Base-by-base conservation (phyloP, 2,329 filamentous ascomycete species). In the Emericellopsis cladophorae region DNA sequence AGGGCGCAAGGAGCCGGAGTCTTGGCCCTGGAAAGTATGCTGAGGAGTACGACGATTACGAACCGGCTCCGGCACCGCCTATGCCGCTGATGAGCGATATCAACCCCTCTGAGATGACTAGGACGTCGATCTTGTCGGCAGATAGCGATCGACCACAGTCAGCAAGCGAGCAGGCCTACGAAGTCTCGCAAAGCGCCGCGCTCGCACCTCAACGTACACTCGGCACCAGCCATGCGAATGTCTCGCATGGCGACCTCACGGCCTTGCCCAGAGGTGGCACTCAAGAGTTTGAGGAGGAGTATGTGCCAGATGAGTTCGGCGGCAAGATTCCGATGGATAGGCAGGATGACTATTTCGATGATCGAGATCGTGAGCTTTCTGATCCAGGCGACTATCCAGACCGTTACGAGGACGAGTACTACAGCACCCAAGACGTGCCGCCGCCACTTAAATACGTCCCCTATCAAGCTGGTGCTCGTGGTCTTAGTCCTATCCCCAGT, bases 1-100 rank as follows among this genome's bases (percentile, higher is more conserved):
- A 76, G 46, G 64, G 64, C 4, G 56, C 66, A 7, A 51, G 51
- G 57, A 74, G 54, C 43, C 58, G 61, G 34, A 67, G 64, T 26
- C 57, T 68, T 9, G 64, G 60, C 7, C 58, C 60, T 14, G 67
- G 71, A 34, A 61, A 59, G 37, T 65, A 66, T 44, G 55, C 56
- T 1, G 70, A 75, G 11, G 70, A 71, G 10, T 67, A 70, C 32
- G 66, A 73, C 2, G 65, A 74, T 44, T 70, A 76, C 40, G 67
- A 78, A 16, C 45, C 42, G 38, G 74, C 84, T 12, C 67, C 67
- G 9, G 59, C 62, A 5, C 82, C 88, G 7, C 85, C 85, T 6
- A 87, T 95, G 81, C 90, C 90, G 3, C 71, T 95, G 46, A 81
- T 84, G 59, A 95, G 89, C 59, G 85, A 87, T 42, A 76, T 94